Percentiles rank a stretch among this genome's conserved stretches.
Conservation (phyloP, 2,329 filamentous ascomycete species). For the Penicillium palitans region DNA sequence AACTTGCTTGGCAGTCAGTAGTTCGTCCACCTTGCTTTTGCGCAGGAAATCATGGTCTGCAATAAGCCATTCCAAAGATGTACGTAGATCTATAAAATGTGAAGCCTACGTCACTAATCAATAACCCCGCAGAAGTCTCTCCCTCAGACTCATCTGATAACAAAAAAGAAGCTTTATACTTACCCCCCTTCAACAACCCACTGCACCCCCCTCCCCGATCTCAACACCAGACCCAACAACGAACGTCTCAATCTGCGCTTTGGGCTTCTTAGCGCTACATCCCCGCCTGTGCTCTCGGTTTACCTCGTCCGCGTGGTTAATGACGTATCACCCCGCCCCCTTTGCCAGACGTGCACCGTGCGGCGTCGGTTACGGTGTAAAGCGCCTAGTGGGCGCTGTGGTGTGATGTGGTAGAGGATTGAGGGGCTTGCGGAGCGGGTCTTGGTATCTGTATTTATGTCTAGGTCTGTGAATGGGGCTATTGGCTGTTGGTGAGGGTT, state of each 20-base stretch:
- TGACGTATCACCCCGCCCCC: constrained; percentile 64
- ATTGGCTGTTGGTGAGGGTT: too few relatives aligned
- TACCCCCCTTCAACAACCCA: constrained; percentile 68
- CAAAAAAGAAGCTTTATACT: constrained; percentile 66
- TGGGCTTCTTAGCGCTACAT: neutral
- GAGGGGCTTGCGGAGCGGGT: constrained; percentile 57
- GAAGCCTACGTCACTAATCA: constrained; percentile 60
- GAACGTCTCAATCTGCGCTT: constrained; percentile 60
- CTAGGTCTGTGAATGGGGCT: too few relatives aligned
- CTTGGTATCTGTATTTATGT: constrained; percentile 19
- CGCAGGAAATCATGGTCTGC: constrained; percentile 67
- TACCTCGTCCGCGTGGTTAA: constrained; percentile 54
- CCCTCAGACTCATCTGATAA: constrained; percentile 44
- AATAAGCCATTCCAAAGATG: constrained; percentile 15
- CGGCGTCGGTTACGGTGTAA: constrained; percentile 48
- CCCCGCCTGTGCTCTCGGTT: neutral
- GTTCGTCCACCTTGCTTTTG: constrained; percentile 48
- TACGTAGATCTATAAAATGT: neutral
- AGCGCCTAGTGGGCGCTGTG: constrained; percentile 53
- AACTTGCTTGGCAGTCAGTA: constrained; percentile 55
- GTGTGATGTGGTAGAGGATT: constrained; percentile 66
- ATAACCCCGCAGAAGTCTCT: neutral
- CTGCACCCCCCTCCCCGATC: constrained; percentile 60
- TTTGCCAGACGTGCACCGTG: constrained; percentile 66
- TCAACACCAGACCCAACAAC: constrained; percentile 61